phyloP scores from a whole-genome alignment of 2,329 filamentous ascomycete genomes.

The Colletotrichum australisinense region DNA sequence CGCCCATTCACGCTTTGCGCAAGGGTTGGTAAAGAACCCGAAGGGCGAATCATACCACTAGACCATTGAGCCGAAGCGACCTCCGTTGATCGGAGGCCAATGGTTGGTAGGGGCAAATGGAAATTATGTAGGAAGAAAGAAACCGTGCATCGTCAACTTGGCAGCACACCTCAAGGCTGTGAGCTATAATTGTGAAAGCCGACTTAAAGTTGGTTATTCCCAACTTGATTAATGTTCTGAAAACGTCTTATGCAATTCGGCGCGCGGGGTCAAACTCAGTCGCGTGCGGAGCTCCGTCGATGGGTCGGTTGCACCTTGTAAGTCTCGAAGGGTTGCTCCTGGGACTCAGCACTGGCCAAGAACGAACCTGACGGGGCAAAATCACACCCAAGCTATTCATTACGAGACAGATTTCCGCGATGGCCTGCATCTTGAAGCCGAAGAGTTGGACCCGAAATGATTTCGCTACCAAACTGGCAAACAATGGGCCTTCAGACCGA shows the following conservation, averaged over 20 bases:
- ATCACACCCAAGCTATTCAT: neutral
- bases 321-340: neutral
- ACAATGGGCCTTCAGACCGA: neutral
- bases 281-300: too few relatives aligned
- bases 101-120: neutral
- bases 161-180: too few relatives aligned
- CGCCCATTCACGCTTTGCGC: slow-evolving; percentile 20
- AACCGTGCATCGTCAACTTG: neutral
- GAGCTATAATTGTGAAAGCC: neutral
- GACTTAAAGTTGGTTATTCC: neutral
- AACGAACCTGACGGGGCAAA: neutral
- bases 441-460: neutral
- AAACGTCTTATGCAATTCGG: too few relatives aligned
- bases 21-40: slow-evolving; percentile 17
- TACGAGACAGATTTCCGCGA: neutral
- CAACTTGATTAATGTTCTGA: too few relatives aligned
- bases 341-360: neutral
- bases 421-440: neutral
- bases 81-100: neutral
- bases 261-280: too few relatives aligned
- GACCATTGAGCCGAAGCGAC: slow-evolving; percentile 24
- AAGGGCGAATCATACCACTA: slow-evolving; percentile 37
- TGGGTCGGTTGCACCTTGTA: neutral
- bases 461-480: neutral
- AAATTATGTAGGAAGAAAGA: accelerated